Conservation (phyloP, 140 eudicot genomes). For the Oenanthe javanica region DNA sequence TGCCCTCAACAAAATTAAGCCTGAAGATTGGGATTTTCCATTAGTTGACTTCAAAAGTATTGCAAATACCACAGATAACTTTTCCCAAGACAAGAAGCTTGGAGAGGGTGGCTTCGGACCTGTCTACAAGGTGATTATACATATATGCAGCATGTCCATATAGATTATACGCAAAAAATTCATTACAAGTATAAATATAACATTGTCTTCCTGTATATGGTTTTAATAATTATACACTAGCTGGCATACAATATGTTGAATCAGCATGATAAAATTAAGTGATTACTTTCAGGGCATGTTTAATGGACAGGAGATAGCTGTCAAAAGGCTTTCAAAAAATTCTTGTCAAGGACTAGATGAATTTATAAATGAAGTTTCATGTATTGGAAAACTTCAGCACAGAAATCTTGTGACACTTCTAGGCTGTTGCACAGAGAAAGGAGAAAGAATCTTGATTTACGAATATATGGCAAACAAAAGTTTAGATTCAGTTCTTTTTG, state of each 20-base stretch:
- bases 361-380: neutral
- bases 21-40: neutral
- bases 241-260: no score
- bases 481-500: neutral
- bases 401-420: constrained; percentile 1
- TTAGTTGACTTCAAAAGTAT: neutral
- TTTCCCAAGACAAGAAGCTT: neutral
- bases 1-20: no score
- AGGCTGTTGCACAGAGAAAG: neutral
- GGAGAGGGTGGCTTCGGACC: neutral
- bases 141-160: no score
- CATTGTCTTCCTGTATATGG: no score
- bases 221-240: no score
- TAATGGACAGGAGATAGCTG: neutral
- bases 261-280: neutral
- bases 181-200: no score
- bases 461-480: neutral
- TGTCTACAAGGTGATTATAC: neutral
- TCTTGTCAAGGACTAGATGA: neutral
- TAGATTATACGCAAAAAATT: no score
- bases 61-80: neutral
- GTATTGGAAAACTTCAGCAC: neutral
- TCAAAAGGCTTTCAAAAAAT: neutral
- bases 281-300: neutral
- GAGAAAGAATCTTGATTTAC: neutral